These are phyloP conservation scores for Podosphaera xanthii DNA, from an alignment of 2,329 filamentous ascomycete genomes.

Conservation along the genomic window DNA sequence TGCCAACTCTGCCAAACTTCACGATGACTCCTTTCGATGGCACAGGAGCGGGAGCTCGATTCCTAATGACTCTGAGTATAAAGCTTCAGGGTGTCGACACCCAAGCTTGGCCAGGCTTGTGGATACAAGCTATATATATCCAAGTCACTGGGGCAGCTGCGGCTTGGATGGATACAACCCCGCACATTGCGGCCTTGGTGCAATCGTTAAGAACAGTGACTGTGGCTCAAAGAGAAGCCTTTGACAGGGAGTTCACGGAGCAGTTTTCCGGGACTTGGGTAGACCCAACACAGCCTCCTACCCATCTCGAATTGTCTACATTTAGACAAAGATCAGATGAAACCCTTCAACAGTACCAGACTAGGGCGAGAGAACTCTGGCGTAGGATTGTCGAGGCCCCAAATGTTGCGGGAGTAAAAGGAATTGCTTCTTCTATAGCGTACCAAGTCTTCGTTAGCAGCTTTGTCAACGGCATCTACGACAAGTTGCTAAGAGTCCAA, in stretches of 20 bases:
- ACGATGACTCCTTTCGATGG: too few species aligned
- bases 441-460: not conserved
- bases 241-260: not conserved
- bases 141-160: too few species aligned
- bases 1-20: too few species aligned
- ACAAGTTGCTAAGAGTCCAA: not conserved
- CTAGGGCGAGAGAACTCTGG: not conserved
- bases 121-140: too few species aligned
- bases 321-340: not conserved
- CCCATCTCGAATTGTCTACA: not conserved
- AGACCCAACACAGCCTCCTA: not conserved
- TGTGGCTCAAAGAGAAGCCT: not conserved
- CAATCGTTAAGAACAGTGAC: not conserved
- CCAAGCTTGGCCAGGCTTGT: too few species aligned
- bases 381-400: not conserved
- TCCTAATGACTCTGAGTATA: too few species aligned
- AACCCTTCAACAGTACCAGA: not conserved
- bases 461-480: not conserved
- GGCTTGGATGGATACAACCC: not conserved
- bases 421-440: not conserved
- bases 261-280: not conserved
- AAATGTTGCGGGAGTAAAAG: not conserved
- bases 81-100: too few species aligned
- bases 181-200: not conserved
- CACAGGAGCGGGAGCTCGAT: too few species aligned